phyloP scores from a whole-genome alignment of 2,329 filamentous ascomycete genomes.

The Podosphaera leucotricha region DNA sequence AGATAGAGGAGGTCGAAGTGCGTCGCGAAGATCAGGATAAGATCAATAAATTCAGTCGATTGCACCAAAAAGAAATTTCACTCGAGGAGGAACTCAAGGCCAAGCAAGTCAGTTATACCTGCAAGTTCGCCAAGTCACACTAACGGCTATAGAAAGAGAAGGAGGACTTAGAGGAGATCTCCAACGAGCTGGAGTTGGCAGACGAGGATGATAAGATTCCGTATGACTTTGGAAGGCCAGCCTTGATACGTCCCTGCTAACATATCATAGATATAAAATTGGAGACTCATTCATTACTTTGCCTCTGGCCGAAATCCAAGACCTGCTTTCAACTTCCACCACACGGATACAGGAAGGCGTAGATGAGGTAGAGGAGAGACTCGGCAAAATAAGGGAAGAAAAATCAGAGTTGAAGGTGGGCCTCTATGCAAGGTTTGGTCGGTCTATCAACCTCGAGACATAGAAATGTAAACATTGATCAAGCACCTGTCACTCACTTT shows the following conservation, averaged over 20 bases:
- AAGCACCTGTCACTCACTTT: too few species aligned
- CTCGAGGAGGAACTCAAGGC: conserved; percentile 59
- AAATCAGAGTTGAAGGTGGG: conserved; percentile 79
- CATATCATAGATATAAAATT: conserved; percentile 60
- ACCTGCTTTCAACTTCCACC: conserved; percentile 51
- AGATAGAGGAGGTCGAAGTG: conserved; percentile 70
- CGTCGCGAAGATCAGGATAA: conserved; percentile 94
- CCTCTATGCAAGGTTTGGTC: conserved; percentile 82
- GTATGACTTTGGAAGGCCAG: conserved; percentile 23
- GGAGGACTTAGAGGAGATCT: conserved; percentile 87
- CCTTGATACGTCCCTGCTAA: conserved; percentile 1
- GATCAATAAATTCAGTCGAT: conserved; percentile 90
- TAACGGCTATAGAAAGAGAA: conserved; percentile 59
- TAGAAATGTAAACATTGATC: conserved; percentile 19
- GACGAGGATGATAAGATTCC: conserved; percentile 88
- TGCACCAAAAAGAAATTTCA: conserved; percentile 64
- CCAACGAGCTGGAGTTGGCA: conserved; percentile 72
- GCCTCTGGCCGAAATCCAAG: conserved; percentile 62
- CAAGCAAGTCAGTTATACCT: conserved; percentile 41
- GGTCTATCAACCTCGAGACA: conserved; percentile 90
- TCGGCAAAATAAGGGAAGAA: conserved; percentile 55
- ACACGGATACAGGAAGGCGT: conserved; percentile 58
- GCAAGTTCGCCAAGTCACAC: not conserved
- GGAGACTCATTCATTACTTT: conserved; percentile 88
- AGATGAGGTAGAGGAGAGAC: conserved; percentile 48